Base-by-base conservation (phyloP, 2,329 filamentous ascomycete species). In the Colletotrichum sidae region DNA sequence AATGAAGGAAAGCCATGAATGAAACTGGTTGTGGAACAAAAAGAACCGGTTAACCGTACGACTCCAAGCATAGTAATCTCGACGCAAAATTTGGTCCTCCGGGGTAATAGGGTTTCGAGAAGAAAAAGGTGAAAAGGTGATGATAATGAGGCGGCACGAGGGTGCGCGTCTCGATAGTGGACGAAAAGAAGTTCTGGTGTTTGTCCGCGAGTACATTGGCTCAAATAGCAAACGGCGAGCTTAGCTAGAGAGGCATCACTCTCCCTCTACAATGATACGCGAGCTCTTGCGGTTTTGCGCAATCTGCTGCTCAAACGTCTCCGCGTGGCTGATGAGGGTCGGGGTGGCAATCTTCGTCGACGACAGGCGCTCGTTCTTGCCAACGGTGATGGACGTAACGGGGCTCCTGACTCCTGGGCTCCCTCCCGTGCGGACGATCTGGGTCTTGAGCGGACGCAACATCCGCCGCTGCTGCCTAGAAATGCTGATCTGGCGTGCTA, bases 401-500 rank as follows among this genome's bases (percentile, higher is more conserved):
- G 64, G 64, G 41, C 64, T 67, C 52, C 38, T 58, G 12, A 60
- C 10, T 54, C 63, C 12, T 50, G 56, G 34, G 70, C 65, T 49
- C 63, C 52, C 8, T 58, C 52, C 37, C 65, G 57, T 49, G 34
- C 64, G 55, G 52, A 62, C 34, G 55, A 63, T 46, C 55, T 69
- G 74, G 25, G 76, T 78, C 70, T 83, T 79, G 44, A 88, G 75
- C 11, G 87, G 86, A n/a, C 84, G 81, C 15, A 90, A 77, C 67
- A 90, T 77, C 71, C 85, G 83, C 15, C 86, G 81, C 74, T 91
- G 89, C 74, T 88, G 83, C 11, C 84, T 79, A 11, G 88, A 90
- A 34, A 91, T 80, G 69, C 86, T 90, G 69, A 92, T 90, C 73
- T 91, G 88, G 2, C 90, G 81, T 0, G 89, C 89, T 69, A 92